Evolutionary conservation across 2,329 filamentous ascomycete genomes (phyloP).

Genomic region (Blastomyces gilchristii): DNA sequence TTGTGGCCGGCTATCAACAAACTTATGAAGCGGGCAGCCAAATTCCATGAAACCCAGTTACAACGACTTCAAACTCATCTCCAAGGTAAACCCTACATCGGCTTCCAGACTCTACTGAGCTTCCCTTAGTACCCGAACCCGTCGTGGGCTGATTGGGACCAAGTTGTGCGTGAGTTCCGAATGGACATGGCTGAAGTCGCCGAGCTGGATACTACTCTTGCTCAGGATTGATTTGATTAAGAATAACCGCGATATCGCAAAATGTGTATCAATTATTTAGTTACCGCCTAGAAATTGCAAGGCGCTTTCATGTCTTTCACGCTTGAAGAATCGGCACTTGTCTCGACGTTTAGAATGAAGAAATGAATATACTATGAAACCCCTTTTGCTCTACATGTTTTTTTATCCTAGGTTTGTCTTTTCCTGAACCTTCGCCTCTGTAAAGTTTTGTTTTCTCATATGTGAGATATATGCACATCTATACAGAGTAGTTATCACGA

Average conservation of each 20-base stretch:
- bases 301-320: not conserved
- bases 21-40: constrained; percentile 49
- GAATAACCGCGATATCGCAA: not conserved
- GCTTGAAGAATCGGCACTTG: not conserved
- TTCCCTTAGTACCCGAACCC: not conserved
- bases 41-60: constrained; percentile 43
- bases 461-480: too few relatives aligned
- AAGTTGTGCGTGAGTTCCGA: constrained; percentile 16
- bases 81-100: constrained; percentile 4
- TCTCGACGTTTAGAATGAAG: not conserved
- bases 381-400: not conserved
- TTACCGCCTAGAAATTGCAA: not conserved
- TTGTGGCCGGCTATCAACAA: constrained; percentile 55
- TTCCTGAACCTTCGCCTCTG: not conserved
- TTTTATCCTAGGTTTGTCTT: not conserved
- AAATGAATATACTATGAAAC: not conserved
- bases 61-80: constrained; percentile 21
- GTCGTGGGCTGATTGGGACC: constrained; percentile 16
- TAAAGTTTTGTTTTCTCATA: too few relatives aligned
- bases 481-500: too few relatives aligned
- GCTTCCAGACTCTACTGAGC: too few relatives aligned
- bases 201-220: not conserved
- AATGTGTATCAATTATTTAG: not conserved
- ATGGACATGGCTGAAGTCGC: constrained; percentile 11
- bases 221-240: constrained; percentile 14